These are phyloP conservation scores for Tirmania nivea DNA, from an alignment of 495 filamentous ascomycete species.

Conservation along the genomic window DNA sequence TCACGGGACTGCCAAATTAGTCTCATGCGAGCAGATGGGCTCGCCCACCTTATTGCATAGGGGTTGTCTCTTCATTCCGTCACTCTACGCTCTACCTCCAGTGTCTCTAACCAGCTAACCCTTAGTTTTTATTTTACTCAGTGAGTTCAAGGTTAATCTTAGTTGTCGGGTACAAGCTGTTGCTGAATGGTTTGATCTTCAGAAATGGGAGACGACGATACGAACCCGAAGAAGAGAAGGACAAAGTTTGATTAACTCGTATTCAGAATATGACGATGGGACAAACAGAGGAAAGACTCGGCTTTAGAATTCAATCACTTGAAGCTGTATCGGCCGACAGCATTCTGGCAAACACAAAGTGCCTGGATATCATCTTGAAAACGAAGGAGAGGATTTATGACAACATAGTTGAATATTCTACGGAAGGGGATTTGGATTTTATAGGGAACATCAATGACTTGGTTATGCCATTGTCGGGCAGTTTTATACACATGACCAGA, in stretches of 20 bases:
- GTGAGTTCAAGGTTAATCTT: no score
- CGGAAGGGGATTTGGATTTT: conserved; percentile 5
- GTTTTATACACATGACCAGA: background rate
- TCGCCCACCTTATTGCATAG: no score
- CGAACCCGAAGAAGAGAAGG: background rate
- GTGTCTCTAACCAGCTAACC: no score
- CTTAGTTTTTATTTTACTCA: no score
- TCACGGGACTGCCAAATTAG: no score
- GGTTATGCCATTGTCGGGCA: no score
- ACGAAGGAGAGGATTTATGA: conserved; percentile 4
- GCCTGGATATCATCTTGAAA: conserved; percentile 1
- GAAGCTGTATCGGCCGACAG: background rate
- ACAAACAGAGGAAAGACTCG: conserved; percentile 2
- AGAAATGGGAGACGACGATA: background rate
- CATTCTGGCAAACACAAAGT: conserved; percentile 3
- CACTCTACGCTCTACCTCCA: no score
- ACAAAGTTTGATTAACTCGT: background rate
- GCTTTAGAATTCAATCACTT: conserved; percentile 5
- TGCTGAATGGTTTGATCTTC: no score
- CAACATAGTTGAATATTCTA: conserved; percentile 1
- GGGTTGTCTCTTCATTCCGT: no score
- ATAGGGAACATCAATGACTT: conserved; percentile 1
- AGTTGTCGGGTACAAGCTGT: no score
- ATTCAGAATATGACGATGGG: background rate
- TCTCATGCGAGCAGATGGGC: no score